phyloP scores from a whole-genome alignment of 176 grass and related monocot species.

The Tuctoria greenei region DNA sequence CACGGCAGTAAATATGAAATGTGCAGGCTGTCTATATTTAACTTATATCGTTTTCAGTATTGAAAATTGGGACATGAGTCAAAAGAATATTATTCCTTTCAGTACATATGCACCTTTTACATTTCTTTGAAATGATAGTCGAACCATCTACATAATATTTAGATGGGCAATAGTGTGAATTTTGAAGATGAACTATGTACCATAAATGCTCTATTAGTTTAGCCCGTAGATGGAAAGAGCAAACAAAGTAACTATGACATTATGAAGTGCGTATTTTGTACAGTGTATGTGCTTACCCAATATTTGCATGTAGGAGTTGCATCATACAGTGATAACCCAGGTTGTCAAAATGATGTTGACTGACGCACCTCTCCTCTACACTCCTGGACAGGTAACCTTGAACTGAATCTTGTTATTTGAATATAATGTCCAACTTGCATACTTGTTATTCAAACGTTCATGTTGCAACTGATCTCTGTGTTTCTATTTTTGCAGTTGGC shows the following conservation, averaged over 20 bases:
- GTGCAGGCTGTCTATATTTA: not conserved
- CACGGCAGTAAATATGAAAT: conserved; percentile 1
- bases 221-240: conserved; percentile 21
- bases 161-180: not conserved
- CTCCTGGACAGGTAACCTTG: conserved; percentile 82
- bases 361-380: conserved; percentile 88
- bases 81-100: conserved; percentile 1
- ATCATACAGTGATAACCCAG: conserved; percentile 48
- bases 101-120: not conserved
- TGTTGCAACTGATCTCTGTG: not conserved
- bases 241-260: conserved; percentile 7
- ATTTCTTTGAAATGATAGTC: conserved; percentile 1
- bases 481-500: conserved; percentile 68
- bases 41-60: not conserved
- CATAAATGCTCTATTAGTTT: conserved; percentile 15
- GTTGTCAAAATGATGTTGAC: conserved; percentile 92
- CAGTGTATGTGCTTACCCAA: conserved; percentile 22
- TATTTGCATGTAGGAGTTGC: conserved; percentile 55
- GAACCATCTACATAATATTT: not conserved
- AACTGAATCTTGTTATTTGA: conserved; percentile 4
- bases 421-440: not conserved
- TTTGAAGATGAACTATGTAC: not conserved
- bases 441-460: conserved; percentile 4
- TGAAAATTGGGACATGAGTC: conserved; percentile 12
- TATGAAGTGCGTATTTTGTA: conserved; percentile 15